Conservation (phyloP, 1,284 basidiomycete species). For the Puccinia horiana region DNA sequence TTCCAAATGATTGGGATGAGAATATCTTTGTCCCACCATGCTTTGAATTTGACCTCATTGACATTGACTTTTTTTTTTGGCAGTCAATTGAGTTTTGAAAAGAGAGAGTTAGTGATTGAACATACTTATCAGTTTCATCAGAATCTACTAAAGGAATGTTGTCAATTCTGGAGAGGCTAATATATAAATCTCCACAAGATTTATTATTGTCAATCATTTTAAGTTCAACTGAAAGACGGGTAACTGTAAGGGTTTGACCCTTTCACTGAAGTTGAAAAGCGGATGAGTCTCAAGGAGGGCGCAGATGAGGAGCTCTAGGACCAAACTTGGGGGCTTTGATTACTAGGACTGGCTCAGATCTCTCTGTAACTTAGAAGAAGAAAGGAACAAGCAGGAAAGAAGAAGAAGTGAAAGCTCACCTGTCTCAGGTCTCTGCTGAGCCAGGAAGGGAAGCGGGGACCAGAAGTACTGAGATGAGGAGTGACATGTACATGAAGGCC, state of each 20-base stretch:
- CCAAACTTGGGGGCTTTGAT: too few relatives aligned
- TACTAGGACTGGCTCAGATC: too few relatives aligned
- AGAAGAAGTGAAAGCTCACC: too few relatives aligned
- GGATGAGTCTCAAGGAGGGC: not conserved
- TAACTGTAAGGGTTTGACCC: too few relatives aligned
- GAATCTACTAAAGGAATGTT: not conserved
- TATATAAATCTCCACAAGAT: too few relatives aligned
- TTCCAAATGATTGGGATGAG: slow-evolving; percentile 4
- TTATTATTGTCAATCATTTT: not conserved
- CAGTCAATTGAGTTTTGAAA: not conserved
- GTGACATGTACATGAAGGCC: too few relatives aligned
- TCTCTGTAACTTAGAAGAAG: too few relatives aligned
- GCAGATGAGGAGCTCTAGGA: too few relatives aligned
- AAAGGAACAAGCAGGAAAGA: too few relatives aligned
- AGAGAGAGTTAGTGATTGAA: not conserved
- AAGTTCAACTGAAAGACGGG: not conserved
- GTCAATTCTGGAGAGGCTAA: not conserved
- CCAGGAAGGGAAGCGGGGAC: too few relatives aligned
- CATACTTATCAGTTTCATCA: not conserved
- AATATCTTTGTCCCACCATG: slow-evolving; percentile 16
- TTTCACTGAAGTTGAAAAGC: not conserved
- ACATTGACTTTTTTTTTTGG: not conserved
- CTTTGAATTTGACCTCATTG: not conserved
- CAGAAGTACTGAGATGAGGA: too few relatives aligned
- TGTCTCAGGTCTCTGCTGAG: too few relatives aligned